Conservation (phyloP, 1,284 basidiomycete genomes). For the Xerocomus amazonicus region DNA sequence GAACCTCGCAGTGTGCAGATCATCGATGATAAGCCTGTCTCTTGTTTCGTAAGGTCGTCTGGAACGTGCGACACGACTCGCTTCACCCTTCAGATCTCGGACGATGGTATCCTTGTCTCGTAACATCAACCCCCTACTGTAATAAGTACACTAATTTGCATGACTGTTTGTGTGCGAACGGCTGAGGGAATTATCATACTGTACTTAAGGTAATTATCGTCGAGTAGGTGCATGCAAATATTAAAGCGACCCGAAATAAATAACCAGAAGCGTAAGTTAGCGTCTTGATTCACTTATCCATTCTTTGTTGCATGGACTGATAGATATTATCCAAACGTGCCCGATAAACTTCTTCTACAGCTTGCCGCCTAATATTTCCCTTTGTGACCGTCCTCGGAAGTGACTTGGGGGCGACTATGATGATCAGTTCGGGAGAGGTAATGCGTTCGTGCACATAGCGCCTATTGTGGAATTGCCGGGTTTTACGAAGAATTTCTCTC, state of each 20-base stretch:
- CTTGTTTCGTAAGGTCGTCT: slow-evolving; percentile 35
- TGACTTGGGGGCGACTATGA: slow-evolving; percentile 52
- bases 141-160: slow-evolving; percentile 7
- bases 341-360: slow-evolving; percentile 57
- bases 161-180: slow-evolving; percentile 1
- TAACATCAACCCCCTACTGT: background rate
- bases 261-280: slow-evolving; percentile 15
- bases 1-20: slow-evolving; percentile 14
- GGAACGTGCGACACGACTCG: slow-evolving; percentile 15
- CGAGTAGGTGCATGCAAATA: slow-evolving; percentile 3
- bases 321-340: slow-evolving; percentile 52
- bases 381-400: slow-evolving; percentile 66
- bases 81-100: slow-evolving; percentile 24
- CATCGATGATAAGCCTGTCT: slow-evolving; percentile 25
- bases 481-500: slow-evolving; percentile 63
- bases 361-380: slow-evolving; percentile 63
- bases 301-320: slow-evolving; percentile 24
- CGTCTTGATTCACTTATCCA: slow-evolving; percentile 1
- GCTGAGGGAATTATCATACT: slow-evolving; percentile 10
- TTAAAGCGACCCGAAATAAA: slow-evolving; percentile 8
- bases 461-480: slow-evolving; percentile 56
- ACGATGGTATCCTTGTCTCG: slow-evolving; percentile 19
- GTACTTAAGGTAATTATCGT: slow-evolving; percentile 22
- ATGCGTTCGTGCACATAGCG: slow-evolving; percentile 70
- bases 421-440: slow-evolving; percentile 48